Evolutionary conservation across 2,329 filamentous ascomycete species (phyloP).

Genomic region (Didymella segeticola): DNA sequence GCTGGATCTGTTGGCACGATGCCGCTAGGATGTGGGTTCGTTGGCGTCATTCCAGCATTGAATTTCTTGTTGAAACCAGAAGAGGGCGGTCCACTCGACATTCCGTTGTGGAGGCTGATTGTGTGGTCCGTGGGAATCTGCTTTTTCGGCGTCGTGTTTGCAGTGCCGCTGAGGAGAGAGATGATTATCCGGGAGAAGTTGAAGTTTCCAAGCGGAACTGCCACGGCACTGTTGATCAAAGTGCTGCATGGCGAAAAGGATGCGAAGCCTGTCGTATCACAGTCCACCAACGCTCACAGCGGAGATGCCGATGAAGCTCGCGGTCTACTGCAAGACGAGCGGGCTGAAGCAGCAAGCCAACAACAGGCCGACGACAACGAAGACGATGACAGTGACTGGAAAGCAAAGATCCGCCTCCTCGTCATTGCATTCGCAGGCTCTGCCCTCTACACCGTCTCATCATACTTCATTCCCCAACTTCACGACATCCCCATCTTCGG

Average conservation of each 20-base stretch:
- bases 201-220: slow-evolving; percentile 94
- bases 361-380: slow-evolving; percentile 42
- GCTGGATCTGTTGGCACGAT: slow-evolving; percentile 95
- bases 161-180: slow-evolving; percentile 86
- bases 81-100: slow-evolving; percentile 77
- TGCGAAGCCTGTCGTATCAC: slow-evolving; percentile 18
- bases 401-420: slow-evolving; percentile 65
- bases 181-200: slow-evolving; percentile 92
- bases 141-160: slow-evolving; percentile 96
- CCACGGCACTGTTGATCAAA: slow-evolving; percentile 90
- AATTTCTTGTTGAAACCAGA: slow-evolving; percentile 80
- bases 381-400: slow-evolving; percentile 61
- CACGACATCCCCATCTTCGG: slow-evolving; percentile 90
- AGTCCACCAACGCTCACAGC: slow-evolving; percentile 8
- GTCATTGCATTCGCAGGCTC: slow-evolving; percentile 66
- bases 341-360: slow-evolving; percentile 24
- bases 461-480: slow-evolving; percentile 87
- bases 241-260: slow-evolving; percentile 74
- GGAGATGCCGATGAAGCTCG: slow-evolving; percentile 42
- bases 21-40: slow-evolving; percentile 94
- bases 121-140: slow-evolving; percentile 92
- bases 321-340: slow-evolving; percentile 41
- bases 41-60: slow-evolving; percentile 91
- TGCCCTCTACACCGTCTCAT: slow-evolving; percentile 72
- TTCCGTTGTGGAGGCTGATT: slow-evolving; percentile 78